A percentile compares a stretch with the other conserved stretches of the same genome.
These are phyloP conservation scores for Alternaria atra DNA, from an alignment of 2,329 filamentous ascomycete genomes.

Conservation along the genomic window DNA sequence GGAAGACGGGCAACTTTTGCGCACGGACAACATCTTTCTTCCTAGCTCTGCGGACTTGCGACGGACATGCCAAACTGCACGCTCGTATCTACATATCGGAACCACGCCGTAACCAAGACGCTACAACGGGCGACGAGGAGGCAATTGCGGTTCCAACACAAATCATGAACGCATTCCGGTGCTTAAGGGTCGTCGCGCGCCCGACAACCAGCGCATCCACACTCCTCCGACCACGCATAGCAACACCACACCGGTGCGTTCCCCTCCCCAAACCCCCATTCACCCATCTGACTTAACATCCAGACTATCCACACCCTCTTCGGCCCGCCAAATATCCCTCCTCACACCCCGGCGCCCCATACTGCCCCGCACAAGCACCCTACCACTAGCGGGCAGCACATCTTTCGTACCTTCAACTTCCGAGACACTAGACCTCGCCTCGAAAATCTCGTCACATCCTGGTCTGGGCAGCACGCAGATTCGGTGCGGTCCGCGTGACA, in stretches of 20 bases:
- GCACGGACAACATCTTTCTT: slow-evolving; percentile 36
- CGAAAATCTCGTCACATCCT: slow-evolving; percentile 50
- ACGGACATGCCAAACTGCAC: slow-evolving; percentile 5
- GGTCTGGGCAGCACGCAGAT: slow-evolving; percentile 52
- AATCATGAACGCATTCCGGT: slow-evolving; percentile 48
- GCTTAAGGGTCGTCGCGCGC: slow-evolving; percentile 38
- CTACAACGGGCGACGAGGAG: not conserved
- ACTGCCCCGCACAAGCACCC: slow-evolving; percentile 28
- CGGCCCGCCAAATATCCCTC: slow-evolving; percentile 39
- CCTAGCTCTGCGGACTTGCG: slow-evolving; percentile 30
- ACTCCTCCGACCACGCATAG: slow-evolving; percentile 28
- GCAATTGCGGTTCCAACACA: not conserved
- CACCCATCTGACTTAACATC: not conserved
- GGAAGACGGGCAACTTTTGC: slow-evolving; percentile 34
- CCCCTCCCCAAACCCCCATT: not conserved
- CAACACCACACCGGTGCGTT: slow-evolving; percentile 34
- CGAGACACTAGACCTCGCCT: slow-evolving; percentile 46
- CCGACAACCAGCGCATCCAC: slow-evolving; percentile 25
- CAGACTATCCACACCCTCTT: slow-evolving; percentile 18
- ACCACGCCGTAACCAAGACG: not conserved
- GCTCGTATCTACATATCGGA: not conserved
- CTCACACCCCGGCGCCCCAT: slow-evolving; percentile 39
- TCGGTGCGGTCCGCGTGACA: slow-evolving; percentile 61
- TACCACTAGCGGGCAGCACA: slow-evolving; percentile 28
- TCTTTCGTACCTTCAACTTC: slow-evolving; percentile 17